Percentiles rank a stretch among this genome's conserved stretches.
Conservation (phyloP, 768 basidiomycete genomes). For the Pleurotus tuber-regium region DNA sequence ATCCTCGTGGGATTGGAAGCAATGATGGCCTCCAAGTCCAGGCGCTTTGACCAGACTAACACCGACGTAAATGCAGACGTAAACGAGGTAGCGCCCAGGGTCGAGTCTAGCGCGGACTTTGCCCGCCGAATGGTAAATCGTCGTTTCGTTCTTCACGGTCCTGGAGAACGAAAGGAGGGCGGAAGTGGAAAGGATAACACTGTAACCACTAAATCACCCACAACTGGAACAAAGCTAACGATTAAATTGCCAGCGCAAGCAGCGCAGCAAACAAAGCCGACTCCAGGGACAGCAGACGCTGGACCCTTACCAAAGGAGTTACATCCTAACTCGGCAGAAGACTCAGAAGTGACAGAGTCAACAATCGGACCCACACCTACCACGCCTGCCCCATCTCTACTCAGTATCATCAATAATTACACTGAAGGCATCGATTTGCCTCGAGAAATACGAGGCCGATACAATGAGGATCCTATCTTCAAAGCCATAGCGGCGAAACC, state of each 20-base stretch:
- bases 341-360: background rate
- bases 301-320: too few species aligned
- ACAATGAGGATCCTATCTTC: conserved; percentile 29
- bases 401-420: background rate
- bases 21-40: background rate
- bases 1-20: conserved; percentile 9
- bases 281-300: too few species aligned
- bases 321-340: too few species aligned
- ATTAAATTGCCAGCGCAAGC: background rate
- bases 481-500: conserved; percentile 20
- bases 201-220: too few species aligned
- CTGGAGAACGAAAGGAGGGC: conserved; percentile 17
- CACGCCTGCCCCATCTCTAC: background rate
- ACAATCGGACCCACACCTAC: background rate
- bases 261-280: too few species aligned
- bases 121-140: background rate
- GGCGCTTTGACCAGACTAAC: background rate
- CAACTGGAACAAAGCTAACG: too few species aligned
- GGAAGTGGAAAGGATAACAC: conserved; percentile 5
- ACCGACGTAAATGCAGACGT: background rate
- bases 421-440: conserved; percentile 5
- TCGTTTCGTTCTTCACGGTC: conserved; percentile 17
- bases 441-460: conserved; percentile 10
- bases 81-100: background rate
- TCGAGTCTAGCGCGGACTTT: conserved; percentile 11